phyloP scores from a whole-genome alignment of 805 yeast genomes.

The Wickerhamiella slavikovae region DNA sequence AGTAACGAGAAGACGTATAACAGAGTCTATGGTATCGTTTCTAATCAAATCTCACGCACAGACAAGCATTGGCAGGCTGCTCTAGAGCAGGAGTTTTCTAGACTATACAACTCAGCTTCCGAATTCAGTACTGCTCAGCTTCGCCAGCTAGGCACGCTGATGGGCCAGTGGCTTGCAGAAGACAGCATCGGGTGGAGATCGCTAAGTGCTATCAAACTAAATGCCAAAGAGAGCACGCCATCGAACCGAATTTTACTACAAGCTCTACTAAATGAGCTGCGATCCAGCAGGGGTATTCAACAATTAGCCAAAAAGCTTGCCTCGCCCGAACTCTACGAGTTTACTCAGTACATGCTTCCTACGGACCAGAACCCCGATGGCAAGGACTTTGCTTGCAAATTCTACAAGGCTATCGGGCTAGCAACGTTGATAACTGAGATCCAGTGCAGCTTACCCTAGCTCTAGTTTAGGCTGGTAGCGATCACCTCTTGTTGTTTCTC shows the following conservation, averaged over 20 bases:
- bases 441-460: too few relatives aligned
- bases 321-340: conserved; percentile 36
- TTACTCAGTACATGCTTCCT: too few relatives aligned
- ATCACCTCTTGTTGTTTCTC: too few relatives aligned
- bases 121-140: conserved; percentile 52
- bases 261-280: conserved; percentile 58
- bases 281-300: conserved; percentile 49
- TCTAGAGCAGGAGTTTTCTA: conserved; percentile 32
- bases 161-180: conserved; percentile 64
- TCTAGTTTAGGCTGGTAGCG: too few relatives aligned
- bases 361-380: too few relatives aligned
- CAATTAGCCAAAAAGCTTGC: conserved; percentile 28
- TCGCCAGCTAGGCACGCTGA: conserved; percentile 61
- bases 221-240: conserved; percentile 57
- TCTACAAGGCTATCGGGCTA: too few relatives aligned
- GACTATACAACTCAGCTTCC: conserved; percentile 37
- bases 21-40: conserved; percentile 62
- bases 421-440: too few relatives aligned
- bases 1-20: conserved; percentile 74
- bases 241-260: conserved; percentile 62
- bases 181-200: conserved; percentile 48
- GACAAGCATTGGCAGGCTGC: conserved; percentile 35
- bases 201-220: conserved; percentile 33
- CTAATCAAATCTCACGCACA: conserved; percentile 37
- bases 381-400: too few relatives aligned